Percentiles rank a stretch among this genome's conserved stretches.
These are phyloP conservation scores for Pseudoscleropodium purum DNA, from an alignment of 225 moss, liverwort and hornwort genomes.

Conservation along the genomic window DNA sequence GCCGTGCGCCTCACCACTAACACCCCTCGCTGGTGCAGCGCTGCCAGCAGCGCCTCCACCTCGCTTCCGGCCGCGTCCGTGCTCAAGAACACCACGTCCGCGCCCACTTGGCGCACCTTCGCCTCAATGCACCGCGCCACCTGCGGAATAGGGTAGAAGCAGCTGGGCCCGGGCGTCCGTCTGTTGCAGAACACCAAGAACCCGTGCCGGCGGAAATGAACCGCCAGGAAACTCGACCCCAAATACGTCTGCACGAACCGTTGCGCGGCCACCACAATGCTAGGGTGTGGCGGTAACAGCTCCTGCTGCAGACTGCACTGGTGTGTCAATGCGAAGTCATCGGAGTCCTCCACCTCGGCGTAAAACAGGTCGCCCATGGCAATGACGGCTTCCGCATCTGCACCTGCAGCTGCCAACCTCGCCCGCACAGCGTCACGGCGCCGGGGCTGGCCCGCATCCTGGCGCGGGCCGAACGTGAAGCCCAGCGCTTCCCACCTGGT, in stretches of 20 bases:
- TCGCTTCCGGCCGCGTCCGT: slow-evolving; percentile 43
- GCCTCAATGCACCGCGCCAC: slow-evolving; percentile 25
- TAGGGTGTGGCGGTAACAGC: slow-evolving; percentile 21
- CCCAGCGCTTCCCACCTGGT: slow-evolving; percentile 30
- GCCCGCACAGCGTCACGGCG: neutral
- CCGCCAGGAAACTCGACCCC: slow-evolving; percentile 28
- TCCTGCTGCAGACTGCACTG: neutral
- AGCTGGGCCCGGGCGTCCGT: slow-evolving; percentile 16
- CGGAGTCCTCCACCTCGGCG: slow-evolving; percentile 14
- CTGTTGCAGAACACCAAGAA: slow-evolving; percentile 50
- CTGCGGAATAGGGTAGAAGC: slow-evolving; percentile 50
- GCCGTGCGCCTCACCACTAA: slow-evolving; percentile 16
- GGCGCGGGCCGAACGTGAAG: slow-evolving; percentile 25
- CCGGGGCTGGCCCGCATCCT: neutral
- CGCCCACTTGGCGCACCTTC: slow-evolving; percentile 1
- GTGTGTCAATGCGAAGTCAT: neutral
- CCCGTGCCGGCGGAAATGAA: slow-evolving; percentile 52
- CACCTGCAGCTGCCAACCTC: slow-evolving; percentile 3
- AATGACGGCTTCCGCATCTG: slow-evolving; percentile 17
- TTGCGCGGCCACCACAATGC: slow-evolving; percentile 30
- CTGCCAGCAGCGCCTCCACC: neutral
- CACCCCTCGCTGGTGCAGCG: neutral
- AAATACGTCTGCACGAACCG: slow-evolving; percentile 52
- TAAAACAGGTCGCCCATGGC: slow-evolving; percentile 45
- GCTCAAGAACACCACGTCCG: slow-evolving; percentile 38